Base-by-base conservation (phyloP, 768 basidiomycete species). In the Mycena polygramma region DNA sequence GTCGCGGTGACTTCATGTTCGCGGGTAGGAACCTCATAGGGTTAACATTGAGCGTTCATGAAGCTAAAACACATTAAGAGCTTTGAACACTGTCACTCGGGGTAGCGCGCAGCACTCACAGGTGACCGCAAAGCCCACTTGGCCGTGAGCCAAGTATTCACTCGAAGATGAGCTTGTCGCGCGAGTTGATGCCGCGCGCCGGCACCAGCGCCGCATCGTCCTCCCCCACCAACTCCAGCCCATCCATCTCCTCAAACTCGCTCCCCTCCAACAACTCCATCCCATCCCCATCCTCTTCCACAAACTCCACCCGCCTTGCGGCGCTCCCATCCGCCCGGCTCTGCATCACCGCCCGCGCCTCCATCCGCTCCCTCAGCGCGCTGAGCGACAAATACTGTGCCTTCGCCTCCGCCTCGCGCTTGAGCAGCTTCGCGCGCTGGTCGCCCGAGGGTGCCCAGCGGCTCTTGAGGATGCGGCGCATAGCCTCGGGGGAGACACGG, bases 371-470 rank as follows among this genome's bases (percentile, higher is more conserved):
- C 75, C 82, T 84, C 73, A 84, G 73, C 74, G 81, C 81, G 70
- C 73, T 83, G 68, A 80, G 71, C 73, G 77, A 72, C 57, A 83
- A 78, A 68, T 80, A 79, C 58, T 83, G 83, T 71, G 80, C 81
- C 75, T 83, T 84, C 63, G 76, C 75, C 75, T 80, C 76, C 73
- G 87, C 83, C 79, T 91, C 90, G 73, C 82, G 83, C 75, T 85
- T 84, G 66, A 83, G 84, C 70, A 89, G 72, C 73, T 81, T 82
- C 30, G 82, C 80, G 73, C 84, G 84, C 80, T 85, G 84, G 80
- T 89, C 90, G 73, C 78, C 81, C 59, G 85, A 81, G 30, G 92
- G 91, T 77, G 86, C 83, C 89, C 92, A 95, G 71, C 84, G 89
- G 79, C 91, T 92, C 81, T 89, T 91, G 75, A 96, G 49, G 2